Conservation (phyloP, 2,329 filamentous ascomycete species). For the Apiospora rasikravindrae region DNA sequence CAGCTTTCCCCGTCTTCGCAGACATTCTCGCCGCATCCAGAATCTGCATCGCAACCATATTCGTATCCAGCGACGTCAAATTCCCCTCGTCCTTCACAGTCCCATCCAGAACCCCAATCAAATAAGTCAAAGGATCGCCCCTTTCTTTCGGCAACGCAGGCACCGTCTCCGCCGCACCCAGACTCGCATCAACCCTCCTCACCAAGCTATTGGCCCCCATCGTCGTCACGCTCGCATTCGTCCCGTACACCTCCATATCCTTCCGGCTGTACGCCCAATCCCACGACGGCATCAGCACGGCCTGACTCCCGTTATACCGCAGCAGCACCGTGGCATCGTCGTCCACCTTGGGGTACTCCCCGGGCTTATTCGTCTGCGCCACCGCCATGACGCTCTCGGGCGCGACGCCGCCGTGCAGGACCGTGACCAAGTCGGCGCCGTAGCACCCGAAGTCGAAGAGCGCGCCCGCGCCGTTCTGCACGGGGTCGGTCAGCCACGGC, state of each 20-base stretch:
- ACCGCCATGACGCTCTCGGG: background rate
- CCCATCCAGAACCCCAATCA: background rate
- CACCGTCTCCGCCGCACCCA: background rate
- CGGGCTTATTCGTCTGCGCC: background rate
- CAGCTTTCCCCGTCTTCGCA: background rate
- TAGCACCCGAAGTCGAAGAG: background rate
- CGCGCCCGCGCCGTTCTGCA: background rate
- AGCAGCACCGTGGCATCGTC: background rate
- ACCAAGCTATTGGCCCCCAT: background rate
- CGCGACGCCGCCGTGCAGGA: background rate
- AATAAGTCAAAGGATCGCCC: background rate
- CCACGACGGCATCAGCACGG: conserved; percentile 9
- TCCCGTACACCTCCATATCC: conserved; percentile 5
- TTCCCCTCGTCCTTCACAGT: background rate
- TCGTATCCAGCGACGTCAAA: background rate
- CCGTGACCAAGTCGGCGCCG: background rate
- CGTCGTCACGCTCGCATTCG: conserved; percentile 3
- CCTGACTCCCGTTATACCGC: background rate
- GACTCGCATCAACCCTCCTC: background rate
- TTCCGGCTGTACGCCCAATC: background rate
- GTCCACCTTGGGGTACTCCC: background rate
- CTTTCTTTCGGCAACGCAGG: background rate
- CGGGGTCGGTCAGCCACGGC: background rate
- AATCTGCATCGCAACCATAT: conserved; percentile 2
- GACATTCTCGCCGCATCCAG: background rate